Evolutionary conservation across 2,329 filamentous ascomycete genomes (phyloP), one percentile per base, ranked within the genome.

Genomic region (Calonectria honghensis): DNA sequence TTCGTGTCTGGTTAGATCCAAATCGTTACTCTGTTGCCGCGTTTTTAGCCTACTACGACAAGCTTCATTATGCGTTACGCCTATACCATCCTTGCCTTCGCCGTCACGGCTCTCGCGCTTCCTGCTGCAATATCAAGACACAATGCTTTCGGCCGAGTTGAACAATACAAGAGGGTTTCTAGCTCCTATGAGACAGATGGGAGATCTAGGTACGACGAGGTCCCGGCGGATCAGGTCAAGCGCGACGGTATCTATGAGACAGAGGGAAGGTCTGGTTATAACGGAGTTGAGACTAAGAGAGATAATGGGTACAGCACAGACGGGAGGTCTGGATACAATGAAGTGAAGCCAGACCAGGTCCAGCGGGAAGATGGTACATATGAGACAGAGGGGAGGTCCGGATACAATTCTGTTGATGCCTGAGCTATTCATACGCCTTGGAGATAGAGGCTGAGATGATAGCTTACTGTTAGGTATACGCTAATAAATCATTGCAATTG

Each of bases 211-310:
- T 59, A 59, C 54, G 27, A 59, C n/a, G 54, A 37, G n/a, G 54
- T 39, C 31, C 18, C 35, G 11, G 4, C 20, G 13, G 54, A 37
- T 11, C 18, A 59, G 3, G n/a, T 13, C 6, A 59, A 63, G 35
- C 16, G 57, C 2, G 57, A 41, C 9, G 35, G 11, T 18, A 10
- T 18, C 37, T 63, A 63, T 7, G 57, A 41, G 57, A 41, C 37
- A 6, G 57, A 63, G 6, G 57, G 57, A 63, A 27, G 57, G n/a
- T 63, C 57, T 29, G 57, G 57, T 6, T 63, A 63, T 16, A 41
- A 63, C 9, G 24, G n/a, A 2, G 24, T 41, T 27, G 27, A 63
- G 24, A 13, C 24, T 20, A 57, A 57, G 52, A 20, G 52, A 13
- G 52, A 57, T n/a, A 31, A n/a, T 31, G 31, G 20, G 0, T 57